phyloP scores from a whole-genome alignment of 192 early-diverging fungal genomes.

The Coemansia aciculifera region DNA sequence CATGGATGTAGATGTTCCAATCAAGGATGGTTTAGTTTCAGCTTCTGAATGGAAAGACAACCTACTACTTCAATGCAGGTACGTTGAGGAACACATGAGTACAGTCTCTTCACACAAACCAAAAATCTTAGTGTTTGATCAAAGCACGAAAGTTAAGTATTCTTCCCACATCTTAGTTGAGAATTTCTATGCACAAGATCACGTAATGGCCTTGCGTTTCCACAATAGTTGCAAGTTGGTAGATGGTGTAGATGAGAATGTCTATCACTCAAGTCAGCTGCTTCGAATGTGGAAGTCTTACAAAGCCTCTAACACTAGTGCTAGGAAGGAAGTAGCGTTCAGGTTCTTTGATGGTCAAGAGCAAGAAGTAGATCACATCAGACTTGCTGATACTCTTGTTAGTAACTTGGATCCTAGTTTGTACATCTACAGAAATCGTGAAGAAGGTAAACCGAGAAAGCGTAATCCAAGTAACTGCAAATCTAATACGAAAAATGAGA shows the following conservation, averaged over 20 bases:
- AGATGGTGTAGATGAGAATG: neutral
- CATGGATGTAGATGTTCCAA: neutral
- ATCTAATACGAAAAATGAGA: neutral
- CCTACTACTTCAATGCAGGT: neutral
- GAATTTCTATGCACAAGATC: neutral
- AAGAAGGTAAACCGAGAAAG: neutral
- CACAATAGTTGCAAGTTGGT: neutral
- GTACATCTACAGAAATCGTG: neutral
- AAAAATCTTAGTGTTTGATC: neutral
- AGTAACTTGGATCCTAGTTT: neutral
- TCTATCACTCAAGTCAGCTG: neutral
- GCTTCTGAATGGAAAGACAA: neutral
- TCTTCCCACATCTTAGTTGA: neutral
- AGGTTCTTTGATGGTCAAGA: neutral
- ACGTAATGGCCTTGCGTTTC: neutral
- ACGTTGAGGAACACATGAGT: neutral
- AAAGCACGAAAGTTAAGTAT: neutral
- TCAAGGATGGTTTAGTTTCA: too few species aligned
- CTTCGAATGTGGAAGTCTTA: neutral
- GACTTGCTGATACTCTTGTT: neutral
- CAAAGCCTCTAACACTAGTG: neutral
- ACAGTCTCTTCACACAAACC: neutral
- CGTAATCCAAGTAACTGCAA: neutral
- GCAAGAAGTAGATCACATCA: neutral
- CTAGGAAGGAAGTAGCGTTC: neutral